Base-by-base conservation (phyloP, 768 basidiomycete genomes). In the Naganishia kalamii region DNA sequence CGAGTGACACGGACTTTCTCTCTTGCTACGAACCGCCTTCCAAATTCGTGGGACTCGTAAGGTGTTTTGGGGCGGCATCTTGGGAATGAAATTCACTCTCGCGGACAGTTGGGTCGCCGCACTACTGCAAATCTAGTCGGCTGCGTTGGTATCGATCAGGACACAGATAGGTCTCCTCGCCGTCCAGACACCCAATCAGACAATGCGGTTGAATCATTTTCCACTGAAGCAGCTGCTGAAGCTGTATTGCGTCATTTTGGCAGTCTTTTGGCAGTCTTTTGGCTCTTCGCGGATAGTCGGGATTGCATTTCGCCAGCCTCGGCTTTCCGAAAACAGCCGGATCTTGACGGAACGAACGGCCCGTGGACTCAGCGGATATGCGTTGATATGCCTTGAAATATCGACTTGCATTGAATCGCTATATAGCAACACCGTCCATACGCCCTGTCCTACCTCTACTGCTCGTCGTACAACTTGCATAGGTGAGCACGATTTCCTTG, bases 201-300 rank as follows among this genome's bases (percentile, higher is more conserved):
- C 37, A 7, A 17, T 8, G 37, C 37, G 17, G 37, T 40, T 40
- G 37, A 40, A 40, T 8, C 13, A 44, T n/a, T 44, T 44, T 44
- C 8, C 43, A 11, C 43, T 10, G 43, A 44, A n/a, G n/a, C n/a
- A n/a, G n/a, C n/a, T n/a, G n/a, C n/a, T n/a, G n/a, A n/a, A n/a
- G n/a, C n/a, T n/a, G 11, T 44, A 11, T 44, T 11, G 5, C 19
- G 11, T 44, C 11, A 44, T n/a, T 44, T 10, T n/a, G 43, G n/a
- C n/a, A 44, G 43, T 40, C 17, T 8, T 40, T 40, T 40, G 37
- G 37, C 10, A 8, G 37, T 17, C 8, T 17, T 17, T 6, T 1
- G 32, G n/a, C 7, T 32, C 29, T 52, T 57, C 54, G 54, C 54
- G 37, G 35, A 57, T 57, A 57, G 35, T 57, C 54, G 54, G 54